Percentiles rank a stretch among this genome's conserved stretches.
These are phyloP conservation scores for Lyophyllum shimeji DNA, from an alignment of 768 basidiomycete genomes.

Conservation along the genomic window DNA sequence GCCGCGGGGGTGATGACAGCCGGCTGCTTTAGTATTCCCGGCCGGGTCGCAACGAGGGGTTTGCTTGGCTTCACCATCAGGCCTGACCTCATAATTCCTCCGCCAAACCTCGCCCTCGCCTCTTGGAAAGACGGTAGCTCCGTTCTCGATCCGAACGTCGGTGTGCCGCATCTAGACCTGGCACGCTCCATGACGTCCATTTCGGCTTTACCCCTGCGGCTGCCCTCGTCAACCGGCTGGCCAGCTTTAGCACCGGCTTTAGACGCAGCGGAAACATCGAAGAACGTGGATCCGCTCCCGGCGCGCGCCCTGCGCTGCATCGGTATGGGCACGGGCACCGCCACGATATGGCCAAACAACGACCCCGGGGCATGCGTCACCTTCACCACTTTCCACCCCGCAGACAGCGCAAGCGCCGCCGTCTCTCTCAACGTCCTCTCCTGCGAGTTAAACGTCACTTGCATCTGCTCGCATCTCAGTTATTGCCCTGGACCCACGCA, in stretches of 20 bases:
- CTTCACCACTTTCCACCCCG: constrained; percentile 62
- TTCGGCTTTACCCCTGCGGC: constrained; percentile 17
- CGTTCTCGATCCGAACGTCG: constrained; percentile 59
- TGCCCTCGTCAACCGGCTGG: constrained; percentile 2
- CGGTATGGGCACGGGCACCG: constrained; percentile 59
- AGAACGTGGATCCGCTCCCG: constrained; percentile 22
- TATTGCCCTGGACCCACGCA: no score
- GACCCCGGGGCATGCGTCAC: constrained; percentile 61
- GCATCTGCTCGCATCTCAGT: constrained; percentile 50
- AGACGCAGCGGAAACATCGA: constrained; percentile 14
- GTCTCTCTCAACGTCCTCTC: constrained; percentile 71
- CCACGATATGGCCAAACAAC: constrained; percentile 70
- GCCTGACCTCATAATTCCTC: constrained; percentile 17
- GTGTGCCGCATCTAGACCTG: constrained; percentile 57
- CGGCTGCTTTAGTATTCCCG: constrained; percentile 23
- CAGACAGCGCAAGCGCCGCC: constrained; percentile 47
- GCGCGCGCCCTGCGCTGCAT: constrained; percentile 21
- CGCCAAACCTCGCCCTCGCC: constrained; percentile 39
- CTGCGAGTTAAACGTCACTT: constrained; percentile 64
- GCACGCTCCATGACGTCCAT: constrained; percentile 41
- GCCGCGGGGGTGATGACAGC: constrained; percentile 15
- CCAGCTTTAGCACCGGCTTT: background rate
- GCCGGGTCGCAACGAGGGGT: background rate
- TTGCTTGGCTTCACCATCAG: constrained; percentile 3
- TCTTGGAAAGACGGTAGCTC: constrained; percentile 47